Conservation (phyloP, 2,329 filamentous ascomycete genomes). For the Aspergillus persii region DNA sequence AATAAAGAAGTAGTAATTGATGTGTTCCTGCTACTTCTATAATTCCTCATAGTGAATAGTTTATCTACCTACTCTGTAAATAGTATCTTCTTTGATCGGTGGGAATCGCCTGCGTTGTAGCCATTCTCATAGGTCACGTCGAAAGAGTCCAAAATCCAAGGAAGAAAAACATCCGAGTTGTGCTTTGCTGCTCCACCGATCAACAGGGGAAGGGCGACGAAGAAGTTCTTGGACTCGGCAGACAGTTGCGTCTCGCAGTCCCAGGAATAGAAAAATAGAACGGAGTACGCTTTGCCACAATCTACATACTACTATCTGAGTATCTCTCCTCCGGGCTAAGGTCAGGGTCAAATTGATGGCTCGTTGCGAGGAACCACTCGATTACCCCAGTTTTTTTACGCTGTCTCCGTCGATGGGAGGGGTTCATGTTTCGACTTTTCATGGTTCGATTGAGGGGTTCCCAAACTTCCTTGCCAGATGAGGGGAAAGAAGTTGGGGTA, state of each 20-base stretch:
- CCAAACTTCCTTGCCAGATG: neutral
- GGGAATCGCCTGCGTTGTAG: neutral
- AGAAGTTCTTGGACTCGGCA: neutral
- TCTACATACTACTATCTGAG: neutral
- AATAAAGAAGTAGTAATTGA: neutral
- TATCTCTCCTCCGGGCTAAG: neutral
- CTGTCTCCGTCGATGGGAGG: neutral
- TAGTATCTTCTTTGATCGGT: neutral
- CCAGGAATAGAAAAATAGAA: neutral
- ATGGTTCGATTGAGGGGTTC: neutral
- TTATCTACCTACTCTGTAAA: neutral
- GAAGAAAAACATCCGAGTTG: neutral
- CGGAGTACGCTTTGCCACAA: no score
- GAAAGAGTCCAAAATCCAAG: neutral
- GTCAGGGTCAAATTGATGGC: neutral
- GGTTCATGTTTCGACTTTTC: no score
- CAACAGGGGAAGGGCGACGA: slow-evolving; percentile 16
- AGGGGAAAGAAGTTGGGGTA: neutral
- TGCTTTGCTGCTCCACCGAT: slow-evolving; percentile 16
- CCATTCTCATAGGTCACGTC: neutral
- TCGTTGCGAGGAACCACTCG: neutral
- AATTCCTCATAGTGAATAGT: neutral
- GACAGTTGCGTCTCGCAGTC: neutral
- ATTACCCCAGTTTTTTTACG: neutral
- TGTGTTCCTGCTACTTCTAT: neutral